Base-by-base conservation (phyloP, 2,329 filamentous ascomycete genomes). In the Calonectria pauciramosa region DNA sequence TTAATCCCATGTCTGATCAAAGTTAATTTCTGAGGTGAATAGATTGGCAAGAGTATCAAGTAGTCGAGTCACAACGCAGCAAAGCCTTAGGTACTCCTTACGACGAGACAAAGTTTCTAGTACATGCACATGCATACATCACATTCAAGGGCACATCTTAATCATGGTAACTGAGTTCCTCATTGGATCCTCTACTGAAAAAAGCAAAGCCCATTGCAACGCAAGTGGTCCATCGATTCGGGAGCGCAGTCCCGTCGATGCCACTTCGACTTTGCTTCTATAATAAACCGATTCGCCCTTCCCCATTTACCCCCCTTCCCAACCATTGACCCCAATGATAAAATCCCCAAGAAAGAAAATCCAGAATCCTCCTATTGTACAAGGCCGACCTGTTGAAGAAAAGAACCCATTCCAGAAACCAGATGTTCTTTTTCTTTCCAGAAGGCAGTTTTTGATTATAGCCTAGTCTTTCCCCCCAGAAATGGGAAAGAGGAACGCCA, bases 321-420 rank as follows among this genome's bases (percentile, higher is more conserved):
- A 54, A 52, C 44, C 44, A 47, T 71, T 54, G 51, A 56, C 64
- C 63, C 72, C 56, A 8, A 75, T 68, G 44, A 68, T 66, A 44
- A 49, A 70, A 75, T 49, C 44, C 41, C 47, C 30, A 64, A 26
- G 41, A 36, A 69, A 52, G 18, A 52, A 51, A 32, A 30, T 65
- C 68, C 47, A n/a, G 47, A 71, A 63, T 64, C 73, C 70, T 68
- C 73, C 51, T 76, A 78, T 64, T 74, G 70, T 79, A 79, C 78
- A 80, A 74, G 59, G 66, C 67, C 68, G 51, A 30, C 60, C 44
- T 60, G 49, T 54, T 44, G 38, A 49, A 41, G 38, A 63, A 66
- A 36, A 41, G 60, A 26, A 44, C 30, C 28, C n/a, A 38, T 41
- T 32, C 28, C n/a, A 30, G 26, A 51, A 51, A 60, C 49, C 30